A percentile compares a stretch with the other conserved stretches of the same genome.
Evolutionary conservation across 352 stramenopile genomes (phyloP).

Genomic region (Pythium sukuiense): DNA sequence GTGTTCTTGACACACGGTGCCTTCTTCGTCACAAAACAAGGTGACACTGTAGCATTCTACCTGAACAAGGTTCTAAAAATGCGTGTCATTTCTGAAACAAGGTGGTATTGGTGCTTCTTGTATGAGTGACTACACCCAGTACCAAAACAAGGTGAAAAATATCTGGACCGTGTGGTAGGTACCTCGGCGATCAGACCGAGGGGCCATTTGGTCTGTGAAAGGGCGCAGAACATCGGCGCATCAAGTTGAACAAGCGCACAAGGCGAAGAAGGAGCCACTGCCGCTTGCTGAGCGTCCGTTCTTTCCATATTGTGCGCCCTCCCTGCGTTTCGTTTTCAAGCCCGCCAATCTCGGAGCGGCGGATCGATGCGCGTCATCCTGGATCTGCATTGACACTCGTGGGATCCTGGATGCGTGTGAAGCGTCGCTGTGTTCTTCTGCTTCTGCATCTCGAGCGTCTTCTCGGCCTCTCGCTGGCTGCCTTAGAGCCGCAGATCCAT

Average conservation of each 20-base stretch:
- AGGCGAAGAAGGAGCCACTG: not conserved
- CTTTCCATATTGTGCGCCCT: conserved; percentile 1
- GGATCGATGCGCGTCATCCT: conserved; percentile 1
- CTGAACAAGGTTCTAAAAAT: conserved; percentile 9
- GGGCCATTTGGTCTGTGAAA: conserved; percentile 14
- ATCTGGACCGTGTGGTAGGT: not conserved
- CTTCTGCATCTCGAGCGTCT: not conserved
- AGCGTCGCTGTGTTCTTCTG: not conserved
- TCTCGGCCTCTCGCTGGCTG: too few species aligned
- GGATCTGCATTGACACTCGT: not conserved
- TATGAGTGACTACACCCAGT: not conserved
- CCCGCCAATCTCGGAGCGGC: not conserved
- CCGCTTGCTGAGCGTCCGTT: not conserved
- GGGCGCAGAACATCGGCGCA: conserved; percentile 19
- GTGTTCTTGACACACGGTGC: conserved; percentile 18
- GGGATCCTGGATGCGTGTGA: not conserved
- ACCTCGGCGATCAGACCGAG: not conserved
- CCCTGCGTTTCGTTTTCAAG: not conserved
- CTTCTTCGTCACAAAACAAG: conserved; percentile 16
- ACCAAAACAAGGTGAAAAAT: not conserved
- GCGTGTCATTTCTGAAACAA: conserved; percentile 12
- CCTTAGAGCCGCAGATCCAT: conserved; percentile 23
- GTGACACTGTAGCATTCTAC: not conserved
- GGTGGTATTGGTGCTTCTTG: not conserved
- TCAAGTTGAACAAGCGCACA: conserved; percentile 22